Evolutionary conservation across 352 stramenopile genomes (phyloP).

Genomic region (Phytophthora agathidicida): DNA sequence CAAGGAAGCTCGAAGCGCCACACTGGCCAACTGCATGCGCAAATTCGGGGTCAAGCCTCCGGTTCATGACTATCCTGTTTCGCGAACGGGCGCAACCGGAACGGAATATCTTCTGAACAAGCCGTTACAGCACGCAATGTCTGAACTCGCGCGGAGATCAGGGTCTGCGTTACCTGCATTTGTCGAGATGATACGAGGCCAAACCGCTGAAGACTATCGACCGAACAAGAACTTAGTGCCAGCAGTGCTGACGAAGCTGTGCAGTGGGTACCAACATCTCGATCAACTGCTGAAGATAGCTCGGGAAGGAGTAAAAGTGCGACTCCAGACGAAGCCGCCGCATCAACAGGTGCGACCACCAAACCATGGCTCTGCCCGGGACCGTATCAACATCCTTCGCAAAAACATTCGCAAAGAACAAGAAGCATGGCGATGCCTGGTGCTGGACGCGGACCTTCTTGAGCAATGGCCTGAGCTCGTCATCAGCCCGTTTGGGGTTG

Average conservation of each 20-base stretch:
- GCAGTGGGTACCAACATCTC: conserved; percentile 9
- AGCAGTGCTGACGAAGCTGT: neutral
- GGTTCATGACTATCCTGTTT: neutral
- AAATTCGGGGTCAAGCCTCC: neutral
- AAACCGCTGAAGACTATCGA: conserved; percentile 10
- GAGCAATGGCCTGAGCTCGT: conserved; percentile 16
- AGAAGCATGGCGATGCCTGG: conserved; percentile 13
- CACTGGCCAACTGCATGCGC: neutral
- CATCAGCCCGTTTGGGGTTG: conserved; percentile 20
- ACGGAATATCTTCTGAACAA: conserved; percentile 13
- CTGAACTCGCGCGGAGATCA: conserved; percentile 4
- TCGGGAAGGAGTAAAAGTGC: conserved; percentile 2
- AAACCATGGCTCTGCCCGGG: conserved; percentile 11
- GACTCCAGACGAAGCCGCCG: neutral
- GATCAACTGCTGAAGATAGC: conserved; percentile 2
- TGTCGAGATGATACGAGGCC: conserved; percentile 11
- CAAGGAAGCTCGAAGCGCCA: neutral
- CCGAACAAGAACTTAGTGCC: conserved; percentile 18
- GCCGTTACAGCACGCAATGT: conserved; percentile 10
- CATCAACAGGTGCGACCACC: conserved; percentile 1
- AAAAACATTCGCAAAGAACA: conserved; percentile 31
- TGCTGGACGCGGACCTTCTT: conserved; percentile 26
- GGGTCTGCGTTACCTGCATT: conserved; percentile 3
- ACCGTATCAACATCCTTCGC: conserved; percentile 18
- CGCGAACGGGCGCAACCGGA: neutral